A percentile compares a stretch with the other conserved stretches of the same genome.
phyloP scores from a whole-genome alignment of 768 basidiomycete species.

The Termitomyces sp. region DNA sequence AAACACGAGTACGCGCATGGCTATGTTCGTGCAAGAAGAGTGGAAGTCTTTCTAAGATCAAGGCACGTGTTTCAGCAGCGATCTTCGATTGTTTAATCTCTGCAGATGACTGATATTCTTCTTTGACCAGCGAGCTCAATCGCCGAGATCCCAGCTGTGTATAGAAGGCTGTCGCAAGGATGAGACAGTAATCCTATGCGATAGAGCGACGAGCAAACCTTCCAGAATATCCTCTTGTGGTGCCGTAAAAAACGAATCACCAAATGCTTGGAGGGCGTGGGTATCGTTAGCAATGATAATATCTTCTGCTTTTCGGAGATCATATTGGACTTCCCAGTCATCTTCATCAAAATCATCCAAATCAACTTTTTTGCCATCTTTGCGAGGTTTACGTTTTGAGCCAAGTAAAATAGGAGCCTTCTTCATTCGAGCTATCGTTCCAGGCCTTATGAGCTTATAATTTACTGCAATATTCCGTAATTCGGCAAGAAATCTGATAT shows the following conservation, averaged over 20 bases:
- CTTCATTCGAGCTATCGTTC: slow-evolving; percentile 64
- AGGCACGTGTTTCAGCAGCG: slow-evolving; percentile 49
- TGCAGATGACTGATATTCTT: slow-evolving; percentile 63
- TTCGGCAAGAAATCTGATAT: slow-evolving; percentile 72
- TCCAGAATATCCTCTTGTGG: slow-evolving; percentile 92
- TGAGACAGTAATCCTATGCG: neutral
- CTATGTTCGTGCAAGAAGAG: slow-evolving; percentile 90
- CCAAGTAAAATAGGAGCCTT: slow-evolving; percentile 71
- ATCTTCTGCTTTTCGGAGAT: slow-evolving; percentile 64
- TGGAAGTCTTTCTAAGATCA: slow-evolving; percentile 82
- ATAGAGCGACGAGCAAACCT: slow-evolving; percentile 35
- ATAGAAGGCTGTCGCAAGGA: slow-evolving; percentile 60
- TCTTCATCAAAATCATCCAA: slow-evolving; percentile 60
- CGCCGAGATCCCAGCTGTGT: slow-evolving; percentile 67
- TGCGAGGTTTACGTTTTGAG: slow-evolving; percentile 53
- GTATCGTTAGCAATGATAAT: slow-evolving; percentile 88
- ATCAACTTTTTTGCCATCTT: slow-evolving; percentile 23
- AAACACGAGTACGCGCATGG: slow-evolving; percentile 57
- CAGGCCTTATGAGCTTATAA: slow-evolving; percentile 45
- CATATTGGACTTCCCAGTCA: slow-evolving; percentile 70
- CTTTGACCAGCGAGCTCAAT: slow-evolving; percentile 70
- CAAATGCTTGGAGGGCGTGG: slow-evolving; percentile 76
- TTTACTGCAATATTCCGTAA: slow-evolving; percentile 87
- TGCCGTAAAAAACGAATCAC: slow-evolving; percentile 69
- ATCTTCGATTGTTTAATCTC: slow-evolving; percentile 48